Base-by-base conservation (phyloP, 1,284 basidiomycete species). In the Heterobasidion occidentale region DNA sequence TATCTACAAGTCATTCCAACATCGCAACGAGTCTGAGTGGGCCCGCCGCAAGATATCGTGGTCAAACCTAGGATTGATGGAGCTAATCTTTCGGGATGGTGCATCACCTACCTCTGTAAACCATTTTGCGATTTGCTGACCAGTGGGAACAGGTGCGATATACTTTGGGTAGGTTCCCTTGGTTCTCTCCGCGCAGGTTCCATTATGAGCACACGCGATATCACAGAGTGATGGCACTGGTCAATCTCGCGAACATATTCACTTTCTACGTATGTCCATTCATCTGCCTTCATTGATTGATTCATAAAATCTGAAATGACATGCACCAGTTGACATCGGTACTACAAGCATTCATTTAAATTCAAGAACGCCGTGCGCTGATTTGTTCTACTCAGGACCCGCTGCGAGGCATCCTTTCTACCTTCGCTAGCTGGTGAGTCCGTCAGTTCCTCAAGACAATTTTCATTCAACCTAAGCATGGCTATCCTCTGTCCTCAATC, bases 191-290 rank as follows among this genome's bases (percentile, higher is more conserved):
- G 38, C 12, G 38, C 38, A 42, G 36, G 15, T n/a, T 36, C 34
- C 44, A 42, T 46, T 27, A n/a, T 15, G 38, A 49, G n/a, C 2
- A 44, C n/a, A n/a, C 38, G 46, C 33, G 27, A 19, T 45, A 9
- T 17, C 36, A 8, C 59, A 73, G 71, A 7, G 63, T 68, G 38
- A 72, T 73, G 70, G 68, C 65, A 2, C 57, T 65, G 15, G 65
- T 64, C 15, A 68, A 70, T 53, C 54, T 68, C 34, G 62, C 66
- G 19, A 66, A 65, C 46, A 65, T 66, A 36, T 46, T 71, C 35
- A 68, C 70, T 12, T 70, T 69, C 61, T 73, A 72, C 54, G 71
- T 71, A 58, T 58, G 66, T 61, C 14, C n/a, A 8, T 3, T 6
- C 34, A 27, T 12, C 33, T 33, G n/a, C 42, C 3, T 12, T 45